Conservation (phyloP, 2,329 filamentous ascomycete species). For the Talaromyces albobiverticillius region DNA sequence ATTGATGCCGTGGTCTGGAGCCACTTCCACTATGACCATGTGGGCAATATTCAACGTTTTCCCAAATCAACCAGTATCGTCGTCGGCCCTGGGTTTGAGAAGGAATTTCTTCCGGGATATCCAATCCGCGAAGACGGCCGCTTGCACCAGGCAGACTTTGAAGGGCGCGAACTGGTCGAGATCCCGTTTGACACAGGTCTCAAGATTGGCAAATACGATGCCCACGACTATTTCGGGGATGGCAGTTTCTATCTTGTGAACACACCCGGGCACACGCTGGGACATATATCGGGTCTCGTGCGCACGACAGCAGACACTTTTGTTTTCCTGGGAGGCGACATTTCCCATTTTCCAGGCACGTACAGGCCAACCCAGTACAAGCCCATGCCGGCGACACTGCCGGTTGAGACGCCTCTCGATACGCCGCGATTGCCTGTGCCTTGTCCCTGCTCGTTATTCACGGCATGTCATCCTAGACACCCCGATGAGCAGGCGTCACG, state of each 20-base stretch:
- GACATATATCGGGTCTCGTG: constrained; percentile 27
- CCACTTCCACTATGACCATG: constrained; percentile 52
- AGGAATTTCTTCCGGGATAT: constrained; percentile 45
- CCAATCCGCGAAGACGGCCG: constrained; percentile 37
- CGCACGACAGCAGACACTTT: constrained; percentile 35
- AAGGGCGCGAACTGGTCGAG: constrained; percentile 23
- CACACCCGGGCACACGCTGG: constrained; percentile 24
- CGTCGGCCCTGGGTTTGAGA: constrained; percentile 50
- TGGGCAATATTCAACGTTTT: constrained; percentile 46
- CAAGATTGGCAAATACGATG: constrained; percentile 26
- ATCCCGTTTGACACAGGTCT: constrained; percentile 20
- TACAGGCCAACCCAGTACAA: constrained; percentile 28
- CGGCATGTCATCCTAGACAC: constrained; percentile 20
- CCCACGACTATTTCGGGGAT: constrained; percentile 29
- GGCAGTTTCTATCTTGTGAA: constrained; percentile 31
- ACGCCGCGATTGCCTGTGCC: constrained; percentile 14
- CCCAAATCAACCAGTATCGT: constrained; percentile 42
- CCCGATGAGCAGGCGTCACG: constrained; percentile 17
- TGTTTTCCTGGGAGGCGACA: constrained; percentile 44
- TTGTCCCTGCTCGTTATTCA: constrained; percentile 25
- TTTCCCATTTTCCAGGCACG: constrained; percentile 40
- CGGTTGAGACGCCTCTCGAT: constrained; percentile 19
- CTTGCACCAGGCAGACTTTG: constrained; percentile 36
- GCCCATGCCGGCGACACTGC: constrained; percentile 26
- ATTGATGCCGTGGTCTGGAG: constrained; percentile 43